Evolutionary conservation across 352 stramenopile species (phyloP), one percentile per base, ranked within the genome.

Genomic region (Pythium sukuiense): DNA sequence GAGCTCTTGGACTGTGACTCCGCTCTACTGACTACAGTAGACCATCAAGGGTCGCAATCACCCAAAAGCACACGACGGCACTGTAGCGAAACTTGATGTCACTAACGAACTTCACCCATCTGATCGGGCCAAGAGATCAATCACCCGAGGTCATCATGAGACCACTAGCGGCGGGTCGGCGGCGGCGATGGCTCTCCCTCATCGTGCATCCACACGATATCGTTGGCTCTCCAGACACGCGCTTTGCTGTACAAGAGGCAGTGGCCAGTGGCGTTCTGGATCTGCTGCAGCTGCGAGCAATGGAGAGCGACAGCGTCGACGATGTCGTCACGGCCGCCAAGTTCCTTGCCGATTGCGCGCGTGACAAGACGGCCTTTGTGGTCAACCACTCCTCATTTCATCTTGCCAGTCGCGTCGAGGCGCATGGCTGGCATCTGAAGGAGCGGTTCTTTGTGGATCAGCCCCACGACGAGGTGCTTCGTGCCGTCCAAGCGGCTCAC

Each of bases 151-250:
- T 43, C 41, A 48, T 26, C 41, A 48, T 48, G 41, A 5, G 30
- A 57, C 29, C 26, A 35, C 20, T 18, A 35, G 12, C 35, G 39
- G 30, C 49, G 0, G 24, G 6, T 9, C 6, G 1, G 6, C 27
- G 27, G 2, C 63, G 58, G 11, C 43, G 54, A 13, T 64, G 63
- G 55, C 70, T 79, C 37, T 37, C 53, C 53, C 63, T 80, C 20
- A 52, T 80, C 45, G 63, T 80, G 33, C 71, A 80, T 30, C 55
- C 63, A 7, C 67, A 35, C 8, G 73, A 80, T 39, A 24, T 70
- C 20, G 14, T 64, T 30, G 33, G 12, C 3, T 65, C 66, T 13
- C 37, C 60, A 55, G 26, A 32, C 8, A 55, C 33, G 18, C 6
- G 55, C 37, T 1, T 35, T 32, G 54, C 50, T 5, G 35, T 39